These are phyloP conservation scores for Hyaloperonospora brassicae DNA, from an alignment of 352 stramenopile species.

Conservation along the genomic window DNA sequence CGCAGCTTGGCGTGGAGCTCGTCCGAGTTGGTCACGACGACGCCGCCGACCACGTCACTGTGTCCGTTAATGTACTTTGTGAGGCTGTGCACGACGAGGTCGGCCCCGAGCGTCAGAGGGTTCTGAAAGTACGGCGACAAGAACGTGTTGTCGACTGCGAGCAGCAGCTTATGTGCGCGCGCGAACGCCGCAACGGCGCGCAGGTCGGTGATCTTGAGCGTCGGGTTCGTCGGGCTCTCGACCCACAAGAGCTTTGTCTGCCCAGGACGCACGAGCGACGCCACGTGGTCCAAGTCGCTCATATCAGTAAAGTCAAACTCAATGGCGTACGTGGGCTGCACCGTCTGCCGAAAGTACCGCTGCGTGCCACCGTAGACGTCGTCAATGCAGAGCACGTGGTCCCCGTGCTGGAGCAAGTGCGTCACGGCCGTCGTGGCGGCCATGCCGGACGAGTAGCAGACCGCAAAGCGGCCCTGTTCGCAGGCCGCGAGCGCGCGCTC, in stretches of 20 bases:
- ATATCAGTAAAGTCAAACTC: slow-evolving; percentile 93
- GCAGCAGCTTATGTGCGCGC: slow-evolving; percentile 82
- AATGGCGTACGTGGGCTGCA: slow-evolving; percentile 86
- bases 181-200: slow-evolving; percentile 84
- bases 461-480: slow-evolving; percentile 86
- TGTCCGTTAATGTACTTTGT: slow-evolving; percentile 97
- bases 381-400: slow-evolving; percentile 93
- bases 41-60: slow-evolving; percentile 90
- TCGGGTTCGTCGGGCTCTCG: slow-evolving; percentile 91
- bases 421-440: slow-evolving; percentile 82
- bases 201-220: slow-evolving; percentile 92
- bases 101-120: slow-evolving; percentile 85
- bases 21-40: slow-evolving; percentile 87
- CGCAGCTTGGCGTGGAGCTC: slow-evolving; percentile 91
- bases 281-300: slow-evolving; percentile 74
- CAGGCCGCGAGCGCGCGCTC: slow-evolving; percentile 89
- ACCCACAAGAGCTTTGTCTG: slow-evolving; percentile 93
- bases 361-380: slow-evolving; percentile 94
- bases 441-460: slow-evolving; percentile 88
- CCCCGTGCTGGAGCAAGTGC: slow-evolving; percentile 85
- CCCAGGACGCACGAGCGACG: slow-evolving; percentile 58
- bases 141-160: slow-evolving; percentile 93
- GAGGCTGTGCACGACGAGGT: slow-evolving; percentile 90
- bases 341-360: slow-evolving; percentile 90
- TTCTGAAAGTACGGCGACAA: slow-evolving; percentile 91